Evolutionary conservation across 257 asterid genomes (phyloP).

Genomic region (Fraxinus americana): DNA sequence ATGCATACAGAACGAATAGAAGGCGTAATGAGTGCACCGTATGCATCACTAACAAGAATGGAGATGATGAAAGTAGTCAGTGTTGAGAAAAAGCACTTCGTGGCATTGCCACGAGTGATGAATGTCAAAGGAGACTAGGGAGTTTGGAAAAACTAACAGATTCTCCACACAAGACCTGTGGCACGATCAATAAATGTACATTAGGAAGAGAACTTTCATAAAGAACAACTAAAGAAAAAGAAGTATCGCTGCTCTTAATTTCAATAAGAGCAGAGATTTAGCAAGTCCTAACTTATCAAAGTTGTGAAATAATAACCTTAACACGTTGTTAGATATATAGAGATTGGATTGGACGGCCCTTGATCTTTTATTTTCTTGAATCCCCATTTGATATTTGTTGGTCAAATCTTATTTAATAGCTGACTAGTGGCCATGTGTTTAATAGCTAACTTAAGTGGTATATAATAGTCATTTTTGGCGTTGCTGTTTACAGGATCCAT

Average conservation of each 20-base stretch:
- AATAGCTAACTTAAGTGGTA: slow-evolving; percentile 7
- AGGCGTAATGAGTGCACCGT: background rate
- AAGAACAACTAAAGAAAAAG: background rate
- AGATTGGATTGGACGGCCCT: background rate
- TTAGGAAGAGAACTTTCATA: background rate
- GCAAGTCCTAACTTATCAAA: background rate
- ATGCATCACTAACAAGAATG: background rate
- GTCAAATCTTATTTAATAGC: background rate
- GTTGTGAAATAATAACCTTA: background rate
- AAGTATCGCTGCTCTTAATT: background rate
- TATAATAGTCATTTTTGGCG: background rate
- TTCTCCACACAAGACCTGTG: background rate
- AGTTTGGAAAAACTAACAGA: background rate
- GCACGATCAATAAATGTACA: background rate
- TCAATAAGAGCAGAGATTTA: background rate
- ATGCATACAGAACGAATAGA: too few relatives aligned
- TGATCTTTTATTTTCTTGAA: background rate
- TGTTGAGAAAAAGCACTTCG: background rate
- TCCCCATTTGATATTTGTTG: background rate
- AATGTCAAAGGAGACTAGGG: background rate
- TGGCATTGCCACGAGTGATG: background rate
- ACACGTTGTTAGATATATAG: background rate
- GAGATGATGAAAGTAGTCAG: background rate
- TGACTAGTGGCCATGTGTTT: background rate
- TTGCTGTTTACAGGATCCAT: slow-evolving; percentile 48